Conservation (phyloP, 2,329 filamentous ascomycete genomes). For the Verticillium tricorpus region DNA sequence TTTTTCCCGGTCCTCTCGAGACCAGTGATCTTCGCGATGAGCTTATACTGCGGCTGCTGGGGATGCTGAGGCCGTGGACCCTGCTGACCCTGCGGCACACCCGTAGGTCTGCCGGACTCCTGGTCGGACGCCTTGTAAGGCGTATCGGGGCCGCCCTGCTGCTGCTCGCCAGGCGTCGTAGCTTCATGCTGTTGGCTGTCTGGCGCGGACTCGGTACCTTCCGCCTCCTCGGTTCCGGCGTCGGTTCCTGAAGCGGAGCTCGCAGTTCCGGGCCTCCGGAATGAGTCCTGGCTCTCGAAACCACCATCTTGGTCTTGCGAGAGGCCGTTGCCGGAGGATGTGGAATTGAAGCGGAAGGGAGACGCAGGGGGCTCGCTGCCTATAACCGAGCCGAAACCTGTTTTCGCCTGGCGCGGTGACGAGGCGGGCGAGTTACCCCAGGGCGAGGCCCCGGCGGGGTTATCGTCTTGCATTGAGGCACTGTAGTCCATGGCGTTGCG, state of each 20-base stretch:
- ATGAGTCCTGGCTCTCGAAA: conserved; percentile 33
- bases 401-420: conserved; percentile 42
- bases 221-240: conserved; percentile 20
- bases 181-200: conserved; percentile 11
- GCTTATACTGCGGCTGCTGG: conserved; percentile 68
- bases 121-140: conserved; percentile 18
- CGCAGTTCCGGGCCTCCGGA: conserved; percentile 41
- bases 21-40: conserved; percentile 92
- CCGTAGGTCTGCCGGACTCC: conserved; percentile 11
- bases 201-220: conserved; percentile 23
- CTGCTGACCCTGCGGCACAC: conserved; percentile 15
- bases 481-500: conserved; percentile 51
- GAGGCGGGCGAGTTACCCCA: conserved; percentile 51
- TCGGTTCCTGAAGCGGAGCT: conserved; percentile 41
- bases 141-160: conserved; percentile 14
- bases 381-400: conserved; percentile 34
- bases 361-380: conserved; percentile 33
- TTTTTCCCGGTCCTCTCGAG: conserved; percentile 92
- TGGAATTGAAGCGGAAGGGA: conserved; percentile 37
- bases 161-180: conserved; percentile 4
- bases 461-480: conserved; percentile 51
- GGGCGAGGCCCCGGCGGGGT: conserved; percentile 47
- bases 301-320: conserved; percentile 28
- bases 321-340: conserved; percentile 35
- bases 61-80: conserved; percentile 50